Conservation (phyloP, 2,329 filamentous ascomycete genomes). For the Fusarium graminum region DNA sequence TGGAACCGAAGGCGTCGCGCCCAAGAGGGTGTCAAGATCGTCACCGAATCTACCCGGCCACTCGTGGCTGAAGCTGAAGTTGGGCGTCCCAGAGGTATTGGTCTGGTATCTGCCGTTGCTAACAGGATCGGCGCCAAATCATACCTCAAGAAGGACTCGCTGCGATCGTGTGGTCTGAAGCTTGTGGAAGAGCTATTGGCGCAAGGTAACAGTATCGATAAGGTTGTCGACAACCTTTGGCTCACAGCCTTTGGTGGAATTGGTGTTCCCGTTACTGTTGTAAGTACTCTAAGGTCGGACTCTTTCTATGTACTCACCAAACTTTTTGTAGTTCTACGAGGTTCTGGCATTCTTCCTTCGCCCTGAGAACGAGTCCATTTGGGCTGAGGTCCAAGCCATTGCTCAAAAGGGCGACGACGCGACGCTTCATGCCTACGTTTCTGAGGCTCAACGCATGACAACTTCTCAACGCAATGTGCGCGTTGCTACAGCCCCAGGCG, state of each 20-base stretch:
- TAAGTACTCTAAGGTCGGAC: conserved; percentile 40
- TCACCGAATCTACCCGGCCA: conserved; percentile 57
- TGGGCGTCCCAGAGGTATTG: conserved; percentile 52
- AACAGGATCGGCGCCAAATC: conserved; percentile 49
- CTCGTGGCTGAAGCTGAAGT: conserved; percentile 55
- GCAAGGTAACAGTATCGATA: conserved; percentile 52
- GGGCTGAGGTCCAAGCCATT: conserved; percentile 58
- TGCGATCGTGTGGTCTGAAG: conserved; percentile 57
- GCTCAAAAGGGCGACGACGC: conserved; percentile 54
- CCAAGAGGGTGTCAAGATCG: conserved; percentile 54
- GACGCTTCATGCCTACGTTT: conserved; percentile 54
- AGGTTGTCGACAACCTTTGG: conserved; percentile 56
- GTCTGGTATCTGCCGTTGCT: conserved; percentile 49
- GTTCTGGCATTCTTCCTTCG: conserved; percentile 59
- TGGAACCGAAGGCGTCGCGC: conserved; percentile 61
- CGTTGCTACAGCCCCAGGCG: conserved; percentile 51
- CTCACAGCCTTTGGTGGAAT: conserved; percentile 58
- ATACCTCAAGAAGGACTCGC: conserved; percentile 53
- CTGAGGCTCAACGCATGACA: conserved; percentile 58
- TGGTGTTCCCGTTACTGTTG: conserved; percentile 56
- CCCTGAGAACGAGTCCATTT: conserved; percentile 57
- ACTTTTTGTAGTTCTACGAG: conserved; percentile 58
- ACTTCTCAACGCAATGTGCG: conserved; percentile 57
- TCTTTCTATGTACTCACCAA: not conserved
- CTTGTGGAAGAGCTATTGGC: conserved; percentile 55